Conservation (phyloP, 1,139 yeast species). For the Martiniozyma asiatica region DNA sequence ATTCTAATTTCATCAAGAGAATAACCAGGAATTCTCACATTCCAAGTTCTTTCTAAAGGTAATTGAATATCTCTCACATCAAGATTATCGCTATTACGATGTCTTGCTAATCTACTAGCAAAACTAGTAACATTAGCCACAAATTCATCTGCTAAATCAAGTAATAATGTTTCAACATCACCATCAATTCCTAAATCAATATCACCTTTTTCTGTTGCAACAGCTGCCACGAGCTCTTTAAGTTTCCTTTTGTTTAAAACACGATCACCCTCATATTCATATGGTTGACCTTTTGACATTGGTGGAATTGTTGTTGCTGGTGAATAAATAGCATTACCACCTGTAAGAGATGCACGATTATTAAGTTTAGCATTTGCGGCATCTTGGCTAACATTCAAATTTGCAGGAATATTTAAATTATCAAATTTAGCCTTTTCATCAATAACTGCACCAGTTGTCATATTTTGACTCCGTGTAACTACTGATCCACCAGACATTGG, state of each 20-base stretch:
- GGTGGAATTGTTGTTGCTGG: conserved; percentile 67
- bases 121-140: conserved; percentile 82
- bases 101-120: conserved; percentile 92
- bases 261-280: conserved; percentile 73
- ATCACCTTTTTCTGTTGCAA: conserved; percentile 77
- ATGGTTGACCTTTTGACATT: conserved; percentile 61
- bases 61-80: conserved; percentile 86
- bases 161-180: conserved; percentile 81
- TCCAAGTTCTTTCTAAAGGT: conserved; percentile 92
- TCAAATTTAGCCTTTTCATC: conserved; percentile 54
- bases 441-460: no score
- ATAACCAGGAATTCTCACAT: conserved; percentile 86
- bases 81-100: conserved; percentile 76
- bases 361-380: conserved; percentile 47
- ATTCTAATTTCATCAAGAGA: conserved; percentile 83
- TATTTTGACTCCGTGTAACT: no score
- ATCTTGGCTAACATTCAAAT: conserved; percentile 51
- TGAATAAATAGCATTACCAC: conserved; percentile 71
- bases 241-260: conserved; percentile 82
- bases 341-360: conserved; percentile 70
- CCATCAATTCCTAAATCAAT: conserved; percentile 90
- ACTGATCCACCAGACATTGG: no score
- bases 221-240: conserved; percentile 71
- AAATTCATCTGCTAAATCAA: conserved; percentile 94
- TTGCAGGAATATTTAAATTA: conserved; percentile 60